Base-by-base conservation (phyloP, 768 basidiomycete species). In the Boletus reticulatus region DNA sequence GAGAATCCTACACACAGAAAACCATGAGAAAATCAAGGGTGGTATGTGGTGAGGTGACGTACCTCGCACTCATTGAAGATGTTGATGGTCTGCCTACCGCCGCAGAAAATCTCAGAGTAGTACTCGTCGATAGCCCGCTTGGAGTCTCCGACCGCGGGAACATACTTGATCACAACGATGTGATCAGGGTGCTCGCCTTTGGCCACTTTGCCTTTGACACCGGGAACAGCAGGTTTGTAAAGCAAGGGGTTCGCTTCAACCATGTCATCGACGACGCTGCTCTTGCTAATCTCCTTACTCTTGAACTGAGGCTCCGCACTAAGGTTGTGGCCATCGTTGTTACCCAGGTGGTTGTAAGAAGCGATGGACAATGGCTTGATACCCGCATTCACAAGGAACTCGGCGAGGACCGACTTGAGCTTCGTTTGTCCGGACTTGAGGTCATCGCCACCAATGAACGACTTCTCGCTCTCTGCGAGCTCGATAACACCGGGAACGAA, bases 91-190 rank as follows among this genome's bases (percentile, higher is more conserved):
- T 89, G 91, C 59, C 92, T 80, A 29, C 95, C 95, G 62, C 95
- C 95, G 68, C 95, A 96, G 78, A 95, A 88, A 67, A 98, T 94
- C 80, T 98, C 95, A 12, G 92, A 95, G 74, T 94, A 94, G 76
- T 98, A 98, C 79, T 98, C 95, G 75, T 98, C 97, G 79, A 98
- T 94, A n/a, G 95, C 97, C 53, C 93, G 83, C 84, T 98, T 98
- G 54, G 91, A 92, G 77, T 98, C 97, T 38, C 96, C 95, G 31
- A 96, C 94, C 24, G 94, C 92, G 20, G 93, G 94, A 3, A 98
- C 88, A 63, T 96, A 96, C 80, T 96, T 96, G 83, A 96, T 96
- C 53, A 96, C 94, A 51, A 98, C 88, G 65, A 95, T 82, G 69
- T 99, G 96, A 73, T 98, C 95, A 29, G 96, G 96, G 73, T 98